Percentiles rank a stretch among this genome's conserved stretches.
These are phyloP conservation scores for Moniliophthora roreri DNA, from an alignment of 1,284 basidiomycete genomes.

Conservation along the genomic window DNA sequence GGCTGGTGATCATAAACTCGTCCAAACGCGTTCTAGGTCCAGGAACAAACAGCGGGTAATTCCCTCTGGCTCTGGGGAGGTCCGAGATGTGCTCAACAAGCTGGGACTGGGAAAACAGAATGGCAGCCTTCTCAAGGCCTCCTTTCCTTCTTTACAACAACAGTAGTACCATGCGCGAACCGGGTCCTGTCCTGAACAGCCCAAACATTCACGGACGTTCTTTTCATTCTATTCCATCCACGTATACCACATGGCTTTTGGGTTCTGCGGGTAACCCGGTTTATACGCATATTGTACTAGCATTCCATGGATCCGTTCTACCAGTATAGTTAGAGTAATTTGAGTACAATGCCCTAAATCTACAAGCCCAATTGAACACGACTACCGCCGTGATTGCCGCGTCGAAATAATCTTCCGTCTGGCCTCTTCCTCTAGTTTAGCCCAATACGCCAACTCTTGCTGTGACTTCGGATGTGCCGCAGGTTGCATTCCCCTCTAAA, in stretches of 20 bases:
- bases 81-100: slow-evolving; percentile 74
- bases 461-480: slow-evolving; percentile 59
- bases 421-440: slow-evolving; percentile 55
- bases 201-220: not conserved
- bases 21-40: slow-evolving; percentile 53
- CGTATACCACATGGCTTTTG: not conserved
- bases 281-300: slow-evolving; percentile 3
- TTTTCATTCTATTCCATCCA: not conserved
- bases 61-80: slow-evolving; percentile 62
- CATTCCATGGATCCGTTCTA: not conserved
- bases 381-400: slow-evolving; percentile 18
- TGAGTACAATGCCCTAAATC: not conserved
- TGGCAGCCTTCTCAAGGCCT: slow-evolving; percentile 63
- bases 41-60: slow-evolving; percentile 53
- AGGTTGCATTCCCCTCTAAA: slow-evolving; percentile 49
- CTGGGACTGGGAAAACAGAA: slow-evolving; percentile 75
- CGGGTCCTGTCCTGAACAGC: not conserved
- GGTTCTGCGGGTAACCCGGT: not conserved
- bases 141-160: slow-evolving; percentile 54
- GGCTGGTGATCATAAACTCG: slow-evolving; percentile 42
- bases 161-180: not conserved
- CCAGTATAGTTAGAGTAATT: not conserved
- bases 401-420: slow-evolving; percentile 51
- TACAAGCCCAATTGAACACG: not conserved
- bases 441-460: slow-evolving; percentile 59